These are phyloP conservation scores for Lepidium aucheri DNA, from an alignment of 345 rosid genomes.

Conservation along the genomic window DNA sequence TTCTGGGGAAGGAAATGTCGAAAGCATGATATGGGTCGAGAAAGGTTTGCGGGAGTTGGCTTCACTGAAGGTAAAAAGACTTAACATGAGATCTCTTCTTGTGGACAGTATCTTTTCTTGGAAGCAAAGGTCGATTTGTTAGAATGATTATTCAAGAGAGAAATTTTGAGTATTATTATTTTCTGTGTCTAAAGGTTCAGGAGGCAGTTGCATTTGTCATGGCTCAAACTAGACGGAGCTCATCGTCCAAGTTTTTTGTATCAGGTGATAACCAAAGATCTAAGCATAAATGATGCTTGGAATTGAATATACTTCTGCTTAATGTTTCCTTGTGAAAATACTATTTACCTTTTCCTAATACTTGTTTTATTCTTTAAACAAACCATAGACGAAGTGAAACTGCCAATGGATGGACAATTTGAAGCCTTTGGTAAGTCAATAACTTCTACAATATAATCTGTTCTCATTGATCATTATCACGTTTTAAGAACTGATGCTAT, in stretches of 20 bases:
- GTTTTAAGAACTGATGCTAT: neutral
- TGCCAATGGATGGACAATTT: constrained; percentile 55
- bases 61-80: constrained; percentile 51
- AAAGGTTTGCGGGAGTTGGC: constrained; percentile 81
- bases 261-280: constrained; percentile 21
- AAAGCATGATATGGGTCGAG: constrained; percentile 81
- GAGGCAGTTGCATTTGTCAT: constrained; percentile 72
- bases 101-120: neutral
- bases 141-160: neutral
- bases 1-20: constrained; percentile 60
- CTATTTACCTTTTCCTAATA: neutral
- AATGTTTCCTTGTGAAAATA: neutral
- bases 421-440: constrained; percentile 64
- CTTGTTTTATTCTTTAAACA: neutral
- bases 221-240: constrained; percentile 54
- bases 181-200: constrained; percentile 25
- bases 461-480: neutral
- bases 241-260: constrained; percentile 36
- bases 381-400: constrained; percentile 50
- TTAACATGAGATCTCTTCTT: constrained; percentile 9
- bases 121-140: neutral
- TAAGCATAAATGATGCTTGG: neutral
- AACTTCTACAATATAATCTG: neutral
- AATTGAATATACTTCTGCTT: neutral
- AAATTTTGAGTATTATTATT: neutral